Percentiles rank a stretch among this genome's conserved stretches.
Conservation (phyloP, 2,329 filamentous ascomycete genomes). For the Aspergillus ruber region DNA sequence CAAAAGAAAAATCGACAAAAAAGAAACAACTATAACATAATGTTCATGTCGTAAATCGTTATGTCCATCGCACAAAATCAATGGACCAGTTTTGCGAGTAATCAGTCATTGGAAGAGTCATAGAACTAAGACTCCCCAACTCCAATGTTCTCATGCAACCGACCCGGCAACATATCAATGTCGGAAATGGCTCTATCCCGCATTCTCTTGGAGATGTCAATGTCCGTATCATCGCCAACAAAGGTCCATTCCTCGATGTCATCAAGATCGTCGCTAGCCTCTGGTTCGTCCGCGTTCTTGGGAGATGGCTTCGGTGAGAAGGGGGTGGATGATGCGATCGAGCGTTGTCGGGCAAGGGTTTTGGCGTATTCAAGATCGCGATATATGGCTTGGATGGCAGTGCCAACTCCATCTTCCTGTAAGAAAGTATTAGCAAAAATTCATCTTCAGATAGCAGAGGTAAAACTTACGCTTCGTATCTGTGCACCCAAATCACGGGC, state of each 20-base stretch:
- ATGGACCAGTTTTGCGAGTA: no score
- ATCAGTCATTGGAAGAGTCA: no score
- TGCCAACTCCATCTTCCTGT: constrained; percentile 84
- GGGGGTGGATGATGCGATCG: constrained; percentile 29
- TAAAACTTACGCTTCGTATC: constrained; percentile 67
- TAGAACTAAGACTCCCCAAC: neutral
- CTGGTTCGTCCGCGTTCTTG: constrained; percentile 31
- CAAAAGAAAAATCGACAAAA: neutral
- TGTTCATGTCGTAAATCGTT: no score
- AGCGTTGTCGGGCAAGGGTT: constrained; percentile 65
- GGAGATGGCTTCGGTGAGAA: constrained; percentile 28
- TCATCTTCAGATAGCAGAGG: neutral
- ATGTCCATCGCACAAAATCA: no score
- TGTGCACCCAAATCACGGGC: constrained; percentile 74
- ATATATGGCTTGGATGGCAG: constrained; percentile 86
- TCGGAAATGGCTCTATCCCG: constrained; percentile 25
- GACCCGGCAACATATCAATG: constrained; percentile 16
- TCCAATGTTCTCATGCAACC: constrained; percentile 2
- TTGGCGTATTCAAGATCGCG: constrained; percentile 90
- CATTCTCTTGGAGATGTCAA: constrained; percentile 32
- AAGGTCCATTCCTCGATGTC: constrained; percentile 88
- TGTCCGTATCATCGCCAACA: constrained; percentile 58
- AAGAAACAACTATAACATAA: neutral
- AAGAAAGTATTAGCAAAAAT: constrained; percentile 17
- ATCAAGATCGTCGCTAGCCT: constrained; percentile 48